Evolutionary conservation across 1,139 yeast species (phyloP), one percentile per base, ranked within the genome.

Genomic region (Schwanniomyces etchellsii): DNA sequence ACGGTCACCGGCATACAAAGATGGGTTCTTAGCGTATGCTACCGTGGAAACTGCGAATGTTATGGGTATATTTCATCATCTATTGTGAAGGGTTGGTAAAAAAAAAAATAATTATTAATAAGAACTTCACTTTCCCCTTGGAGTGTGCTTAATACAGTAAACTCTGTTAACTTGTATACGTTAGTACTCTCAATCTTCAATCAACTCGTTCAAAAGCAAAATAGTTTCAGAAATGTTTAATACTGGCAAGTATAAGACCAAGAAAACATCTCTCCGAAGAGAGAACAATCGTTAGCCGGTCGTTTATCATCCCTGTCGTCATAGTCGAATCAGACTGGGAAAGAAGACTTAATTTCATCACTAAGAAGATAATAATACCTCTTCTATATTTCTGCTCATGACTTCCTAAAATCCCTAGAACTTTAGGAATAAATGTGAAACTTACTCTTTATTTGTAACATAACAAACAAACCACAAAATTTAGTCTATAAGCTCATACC

Each of bases 41-140:
- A 80, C 88, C 88, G 88, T 74, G 88, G 88, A 80, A 80, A 80
- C 88, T 80, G 88, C 88, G 88, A 80, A 80, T 80, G 89, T 80
- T 75, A 60, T 70, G 68, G 76, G 76, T 63, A 67, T 60, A 60
- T 76, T 77, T 81, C 89, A 80, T 81, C 89, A 80, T 66, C 54
- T 76, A 60, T 35, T 30, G 34, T 10, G 10, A n/a, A 23, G 9
- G 14, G 14, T 20, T 14, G 22, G 28, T 26, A 31, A 33, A 27
- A 28, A 31, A 24, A 18, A 23, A n/a, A 16, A 24, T 26, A 24
- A 30, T 21, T 28, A 28, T 25, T n/a, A 18, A 18, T 7, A 18
- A n/a, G 9, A 7, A 18, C n/a, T 7, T 18, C 7, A 18, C 9
- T 7, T 18, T 18, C 21, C 21, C 21, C 9, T n/a, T 18, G 21